Evolutionary conservation across 2,329 filamentous ascomycete genomes (phyloP), one percentile per base, ranked within the genome.

Genomic region (Fusarium beomiforme): DNA sequence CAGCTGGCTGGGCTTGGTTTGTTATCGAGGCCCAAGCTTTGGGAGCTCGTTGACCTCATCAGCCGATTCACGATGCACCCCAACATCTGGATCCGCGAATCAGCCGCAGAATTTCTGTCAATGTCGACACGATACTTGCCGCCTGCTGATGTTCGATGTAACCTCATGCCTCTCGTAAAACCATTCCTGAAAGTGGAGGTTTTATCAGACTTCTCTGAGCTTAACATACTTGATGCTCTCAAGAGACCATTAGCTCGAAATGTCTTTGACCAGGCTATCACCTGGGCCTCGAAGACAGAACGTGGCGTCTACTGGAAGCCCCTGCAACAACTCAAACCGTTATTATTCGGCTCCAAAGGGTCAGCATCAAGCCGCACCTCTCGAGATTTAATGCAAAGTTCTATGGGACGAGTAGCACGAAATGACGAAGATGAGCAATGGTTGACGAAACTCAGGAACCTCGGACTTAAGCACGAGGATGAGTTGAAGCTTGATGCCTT

Each of bases 391-490:
- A 87, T 56, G 86, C 85, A 83, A 51, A 88, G 87, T 74, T 85
- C 89, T 13, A 81, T 96, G 31, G 87, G 85, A 69, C 90, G 89
- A 72, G 83, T 92, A 6, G 82, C 88, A 1, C 95, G 90, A 77
- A 97, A 95, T 72, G 94, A 97, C 12, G 95, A 98, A 79, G 96
- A 99, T 77, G 94, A 98, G 69, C 90, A 94, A 73, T 98, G 96
- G 95, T 84, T 99, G n/a, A 86, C 88, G 17, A 92, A 94, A 70
- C 83, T 99, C 50, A 89, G 93, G 54, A 97, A 93, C 70, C 89
- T 97, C 43, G 96, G 96, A 0, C 89, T 99, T 84, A 84, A 86
- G 2, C 78, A 86, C 2, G 95, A 98, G 46, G 95, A 99, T 73
- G 96, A 99, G 72, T 89, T 92, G 77, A 98, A 99, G 79, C 83